These are phyloP conservation scores for Gautieria morchelliformis DNA, from an alignment of 768 basidiomycete species.

Conservation along the genomic window DNA sequence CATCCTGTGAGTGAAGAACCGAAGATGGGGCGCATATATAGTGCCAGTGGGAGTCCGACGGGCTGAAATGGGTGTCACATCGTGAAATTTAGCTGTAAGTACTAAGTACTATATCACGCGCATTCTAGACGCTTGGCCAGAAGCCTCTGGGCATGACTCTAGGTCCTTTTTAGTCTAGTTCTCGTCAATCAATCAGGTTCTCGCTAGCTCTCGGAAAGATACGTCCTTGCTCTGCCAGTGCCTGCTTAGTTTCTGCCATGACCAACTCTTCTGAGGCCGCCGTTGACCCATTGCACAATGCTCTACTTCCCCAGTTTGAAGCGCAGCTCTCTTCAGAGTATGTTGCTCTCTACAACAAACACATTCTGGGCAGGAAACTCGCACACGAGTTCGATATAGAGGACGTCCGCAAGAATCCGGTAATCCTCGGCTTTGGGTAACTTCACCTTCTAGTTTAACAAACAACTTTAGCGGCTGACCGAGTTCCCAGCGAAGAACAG, in stretches of 20 bases:
- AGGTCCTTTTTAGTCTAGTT: too few species aligned
- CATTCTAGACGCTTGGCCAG: too few species aligned
- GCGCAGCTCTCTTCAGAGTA: constrained; percentile 3
- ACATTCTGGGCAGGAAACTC: constrained; percentile 4
- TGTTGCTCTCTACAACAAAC: constrained; percentile 7
- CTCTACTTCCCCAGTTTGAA: constrained; percentile 6
- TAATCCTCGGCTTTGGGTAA: constrained; percentile 8
- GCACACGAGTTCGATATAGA: constrained; percentile 6
- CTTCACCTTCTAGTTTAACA: not conserved
- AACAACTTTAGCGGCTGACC: not conserved
- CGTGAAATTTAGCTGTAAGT: too few species aligned
- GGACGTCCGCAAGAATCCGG: constrained; percentile 1
- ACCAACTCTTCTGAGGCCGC: not conserved
- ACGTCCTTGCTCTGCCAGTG: not conserved
- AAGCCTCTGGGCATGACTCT: too few species aligned
- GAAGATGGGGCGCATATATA: too few species aligned
- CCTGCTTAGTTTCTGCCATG: not conserved
- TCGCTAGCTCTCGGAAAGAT: not conserved
- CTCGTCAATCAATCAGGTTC: too few species aligned
- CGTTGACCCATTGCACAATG: constrained; percentile 6
- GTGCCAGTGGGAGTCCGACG: too few species aligned
- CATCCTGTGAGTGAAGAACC: too few species aligned
- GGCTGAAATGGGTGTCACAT: too few species aligned
- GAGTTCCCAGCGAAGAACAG: not conserved
- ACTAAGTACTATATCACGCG: too few species aligned